Evolutionary conservation across 2,329 filamentous ascomycete species (phyloP).

Genomic region (Periconia digitata): DNA sequence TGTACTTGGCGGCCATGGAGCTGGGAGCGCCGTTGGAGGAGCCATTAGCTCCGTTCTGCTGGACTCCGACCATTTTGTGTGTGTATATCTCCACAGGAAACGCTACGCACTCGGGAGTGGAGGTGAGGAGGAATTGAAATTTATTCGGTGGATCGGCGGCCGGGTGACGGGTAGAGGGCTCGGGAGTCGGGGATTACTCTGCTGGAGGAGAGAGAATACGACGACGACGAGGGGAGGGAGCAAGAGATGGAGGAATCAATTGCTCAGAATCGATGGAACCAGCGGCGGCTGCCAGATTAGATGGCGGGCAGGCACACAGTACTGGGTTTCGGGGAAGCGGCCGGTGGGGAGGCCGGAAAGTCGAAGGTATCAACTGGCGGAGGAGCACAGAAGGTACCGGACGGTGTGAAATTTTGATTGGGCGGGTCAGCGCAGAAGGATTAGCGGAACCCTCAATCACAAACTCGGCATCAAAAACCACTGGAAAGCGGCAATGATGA

Average conservation of each 20-base stretch:
- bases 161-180: too few species aligned
- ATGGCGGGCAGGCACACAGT: not conserved
- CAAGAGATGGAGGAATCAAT: constrained; percentile 12
- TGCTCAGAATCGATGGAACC: not conserved
- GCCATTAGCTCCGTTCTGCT: constrained; percentile 42
- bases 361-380: not conserved
- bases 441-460: not conserved
- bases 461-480: not conserved
- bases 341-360: not conserved
- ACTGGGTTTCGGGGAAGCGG: not conserved
- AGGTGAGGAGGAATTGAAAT: constrained; percentile 9
- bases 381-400: not conserved
- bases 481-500: not conserved
- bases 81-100: constrained; percentile 27
- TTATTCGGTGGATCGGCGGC: not conserved
- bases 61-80: constrained; percentile 39
- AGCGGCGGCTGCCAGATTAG: not conserved
- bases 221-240: constrained; percentile 3
- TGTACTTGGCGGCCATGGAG: constrained; percentile 78
- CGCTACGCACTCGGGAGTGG: constrained; percentile 14
- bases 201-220: not conserved
- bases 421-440: not conserved
- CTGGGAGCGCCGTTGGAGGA: constrained; percentile 57
- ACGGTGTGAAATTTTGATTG: not conserved
- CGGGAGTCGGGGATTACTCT: not conserved